Base-by-base conservation (phyloP, 2,329 filamentous ascomycete genomes). In the Zasmidium citrigriseum region DNA sequence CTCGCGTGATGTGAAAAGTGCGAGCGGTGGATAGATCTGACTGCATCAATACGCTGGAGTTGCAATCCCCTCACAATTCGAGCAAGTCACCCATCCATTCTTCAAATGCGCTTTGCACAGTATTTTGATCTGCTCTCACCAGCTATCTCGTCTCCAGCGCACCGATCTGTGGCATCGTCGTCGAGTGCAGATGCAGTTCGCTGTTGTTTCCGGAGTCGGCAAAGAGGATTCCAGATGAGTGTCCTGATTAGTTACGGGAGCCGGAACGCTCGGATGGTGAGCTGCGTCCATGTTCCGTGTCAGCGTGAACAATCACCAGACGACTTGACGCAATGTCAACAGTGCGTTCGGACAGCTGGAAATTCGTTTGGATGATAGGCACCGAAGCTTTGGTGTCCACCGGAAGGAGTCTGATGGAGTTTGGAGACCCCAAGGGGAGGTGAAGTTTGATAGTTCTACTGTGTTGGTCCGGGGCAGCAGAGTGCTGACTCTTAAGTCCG, bases 231-330 rank as follows among this genome's bases (percentile, higher is more conserved):
- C 50, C 14, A 21, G 7, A 29, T 2, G 41, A 23, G 45, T 29
- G 23, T n/a, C 41, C 41, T 24, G 23, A 29, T 45, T 47, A 34
- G 34, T 45, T 38, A 38, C 50, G 34, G n/a, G n/a, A 24, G 4
- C 24, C 52, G 52, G 52, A 54, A 46, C 41, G 10, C 41, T 22
- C 52, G 44, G 52, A 46, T 29, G 18, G 4, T 44, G 51, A 41
- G 34, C 16, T n/a, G 7, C 34, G 14, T 41, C 7, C 34, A 9
- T n/a, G 34, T 16, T 9, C 34, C 34, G 21, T 47, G 38, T 46
- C 41, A 54, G 52, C 52, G 25, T 54, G 11, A 46, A 41, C 22
- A n/a, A 29, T 54, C 52, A 46, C 52, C 29, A 20, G 52, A 54
- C 52, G n/a, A 5, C 20, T 21, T 47, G 41, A 54, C 52, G 41